Evolutionary conservation across 106 monocot species (phyloP), one percentile per base, ranked within the genome.

Genomic region (Chionographis japonica): DNA sequence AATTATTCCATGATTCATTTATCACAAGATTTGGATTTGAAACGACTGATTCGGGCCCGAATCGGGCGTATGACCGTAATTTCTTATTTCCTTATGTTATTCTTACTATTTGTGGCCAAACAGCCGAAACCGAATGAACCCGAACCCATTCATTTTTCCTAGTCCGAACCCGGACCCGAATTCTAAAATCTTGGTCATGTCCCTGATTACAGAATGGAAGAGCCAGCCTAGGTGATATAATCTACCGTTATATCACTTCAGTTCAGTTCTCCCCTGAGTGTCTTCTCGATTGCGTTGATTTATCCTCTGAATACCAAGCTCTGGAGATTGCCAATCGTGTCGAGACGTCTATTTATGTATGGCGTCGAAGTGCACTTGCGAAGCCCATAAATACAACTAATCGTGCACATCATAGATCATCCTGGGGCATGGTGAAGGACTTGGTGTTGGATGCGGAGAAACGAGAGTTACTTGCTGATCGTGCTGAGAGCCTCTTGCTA

Each of bases 311-410:
- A 60, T 75, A 95, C 75, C 95, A 86, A 61, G 95, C 91, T 37
- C 70, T 95, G 46, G 91, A 95, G 58, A 79, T 95, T 8, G 95
- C 88, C n/a, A 95, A 95, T 37, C 81, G 88, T 37, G 86, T 86
- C 11, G 95, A 95, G 70, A 91, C 91, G 59, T 81, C 86, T 19
- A 65, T 88, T 12, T 91, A 79, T 61, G 50, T 82, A 3, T 95
- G 95, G 95, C 91, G 91, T 41, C 71, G 71, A 52, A 78, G 81
- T 58, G 17, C 71, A 2, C 52, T 58, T 12, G 14, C 56, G 7
- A 86, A 72, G 77, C 60, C 88, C 37, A 50, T 40, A 42, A 75
- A 46, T 68, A 71, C 63, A 27, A 43, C 77, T 27, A 79, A 57
- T n/a, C 72, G 79, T 2, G 49, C 54, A 35, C 68, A 18, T 42